Conservation (phyloP, 768 basidiomycete species). For the Boletus patriciae region DNA sequence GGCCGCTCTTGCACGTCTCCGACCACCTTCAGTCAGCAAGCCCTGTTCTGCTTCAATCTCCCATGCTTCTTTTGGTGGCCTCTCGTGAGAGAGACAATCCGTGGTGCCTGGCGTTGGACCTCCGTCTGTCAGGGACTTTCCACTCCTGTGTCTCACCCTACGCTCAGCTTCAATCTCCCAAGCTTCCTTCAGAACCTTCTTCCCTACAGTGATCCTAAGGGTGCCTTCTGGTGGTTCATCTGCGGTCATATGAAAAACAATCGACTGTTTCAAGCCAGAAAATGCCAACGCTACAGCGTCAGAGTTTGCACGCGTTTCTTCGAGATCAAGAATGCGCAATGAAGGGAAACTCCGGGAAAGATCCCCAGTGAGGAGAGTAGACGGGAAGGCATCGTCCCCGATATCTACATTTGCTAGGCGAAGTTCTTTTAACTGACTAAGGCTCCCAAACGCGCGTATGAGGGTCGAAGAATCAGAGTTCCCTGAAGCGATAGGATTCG, state of each 20-base stretch:
- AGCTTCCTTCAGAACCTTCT: slow-evolving; percentile 65
- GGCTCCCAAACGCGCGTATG: slow-evolving; percentile 45
- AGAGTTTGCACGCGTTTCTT: slow-evolving; percentile 58
- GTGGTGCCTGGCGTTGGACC: background rate
- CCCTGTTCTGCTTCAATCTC: slow-evolving; percentile 79
- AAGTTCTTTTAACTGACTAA: slow-evolving; percentile 58
- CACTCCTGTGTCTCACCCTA: slow-evolving; percentile 43
- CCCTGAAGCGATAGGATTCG: slow-evolving; percentile 58
- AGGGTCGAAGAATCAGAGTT: slow-evolving; percentile 33
- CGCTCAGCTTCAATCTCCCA: slow-evolving; percentile 81
- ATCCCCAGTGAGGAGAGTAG: slow-evolving; percentile 16
- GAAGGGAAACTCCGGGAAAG: slow-evolving; percentile 44
- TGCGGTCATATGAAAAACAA: slow-evolving; percentile 54
- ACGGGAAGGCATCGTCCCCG: slow-evolving; percentile 57
- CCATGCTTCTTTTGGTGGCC: slow-evolving; percentile 67
- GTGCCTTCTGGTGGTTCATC: slow-evolving; percentile 55
- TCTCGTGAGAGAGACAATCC: slow-evolving; percentile 17
- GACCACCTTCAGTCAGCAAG: slow-evolving; percentile 70
- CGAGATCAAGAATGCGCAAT: slow-evolving; percentile 61
- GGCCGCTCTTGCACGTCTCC: slow-evolving; percentile 57
- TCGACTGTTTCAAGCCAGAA: slow-evolving; percentile 45
- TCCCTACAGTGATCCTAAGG: slow-evolving; percentile 62
- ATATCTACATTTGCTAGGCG: slow-evolving; percentile 57
- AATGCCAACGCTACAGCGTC: slow-evolving; percentile 49
- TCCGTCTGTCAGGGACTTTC: slow-evolving; percentile 31